Conservation (phyloP, 176 grass and related monocot species). For the Phyllostachys edulis region DNA sequence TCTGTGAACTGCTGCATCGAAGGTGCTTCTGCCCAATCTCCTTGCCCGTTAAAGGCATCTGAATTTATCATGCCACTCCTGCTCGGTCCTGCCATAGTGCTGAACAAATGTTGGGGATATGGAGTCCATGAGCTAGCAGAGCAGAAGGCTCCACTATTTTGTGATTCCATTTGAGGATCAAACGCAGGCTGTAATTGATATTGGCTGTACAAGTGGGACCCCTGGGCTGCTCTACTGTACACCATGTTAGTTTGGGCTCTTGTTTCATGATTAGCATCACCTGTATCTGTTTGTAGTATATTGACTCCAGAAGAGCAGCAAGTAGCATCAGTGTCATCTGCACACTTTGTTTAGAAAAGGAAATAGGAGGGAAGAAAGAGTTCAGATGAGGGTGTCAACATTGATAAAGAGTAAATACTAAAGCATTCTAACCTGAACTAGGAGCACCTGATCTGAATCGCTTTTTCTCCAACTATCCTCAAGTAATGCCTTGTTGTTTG, state of each 20-base stretch:
- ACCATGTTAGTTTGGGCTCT: neutral
- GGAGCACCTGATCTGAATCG: neutral
- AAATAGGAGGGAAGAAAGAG: neutral
- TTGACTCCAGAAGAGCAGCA: neutral
- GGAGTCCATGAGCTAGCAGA: neutral
- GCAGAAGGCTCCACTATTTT: slow-evolving; percentile 15
- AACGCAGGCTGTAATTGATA: neutral
- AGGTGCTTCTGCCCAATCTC: slow-evolving; percentile 4
- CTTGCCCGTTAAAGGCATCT: slow-evolving; percentile 26
- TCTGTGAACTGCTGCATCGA: neutral
- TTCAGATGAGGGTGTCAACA: neutral
- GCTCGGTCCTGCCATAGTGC: neutral
- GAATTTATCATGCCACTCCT: slow-evolving; percentile 20
- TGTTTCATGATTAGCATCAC: neutral
- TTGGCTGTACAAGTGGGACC: neutral
- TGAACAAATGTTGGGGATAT: slow-evolving; percentile 29
- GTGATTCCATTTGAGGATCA: slow-evolving; percentile 14
- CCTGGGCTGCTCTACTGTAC: neutral
- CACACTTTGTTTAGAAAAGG: slow-evolving; percentile 26
- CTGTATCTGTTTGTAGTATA: neutral
- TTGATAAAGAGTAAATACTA: neutral
- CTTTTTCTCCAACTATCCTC: neutral
- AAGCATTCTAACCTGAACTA: slow-evolving; percentile 24
- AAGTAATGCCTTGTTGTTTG: neutral
- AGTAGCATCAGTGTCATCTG: neutral